Conservation (phyloP, 2,329 filamentous ascomycete species). For the Arthrobotrys sphaeroides region DNA sequence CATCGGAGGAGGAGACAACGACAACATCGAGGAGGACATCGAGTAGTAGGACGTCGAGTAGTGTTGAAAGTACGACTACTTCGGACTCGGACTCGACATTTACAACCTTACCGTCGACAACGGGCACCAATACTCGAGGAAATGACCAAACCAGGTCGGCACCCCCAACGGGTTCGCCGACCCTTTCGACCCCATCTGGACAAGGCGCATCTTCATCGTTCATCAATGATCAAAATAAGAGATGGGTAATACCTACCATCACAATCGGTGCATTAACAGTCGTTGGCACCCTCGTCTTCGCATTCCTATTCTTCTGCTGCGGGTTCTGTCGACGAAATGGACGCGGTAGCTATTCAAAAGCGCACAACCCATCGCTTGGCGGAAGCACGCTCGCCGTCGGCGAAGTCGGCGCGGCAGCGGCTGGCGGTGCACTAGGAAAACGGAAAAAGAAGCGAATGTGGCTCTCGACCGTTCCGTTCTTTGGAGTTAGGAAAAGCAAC, state of each 20-base stretch:
- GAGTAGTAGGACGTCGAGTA: neutral
- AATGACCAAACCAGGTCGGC: neutral
- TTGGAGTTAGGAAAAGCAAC: conserved; percentile 26
- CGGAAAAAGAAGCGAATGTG: conserved; percentile 40
- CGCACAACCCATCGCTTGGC: conserved; percentile 24
- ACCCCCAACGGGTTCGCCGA: conserved; percentile 7
- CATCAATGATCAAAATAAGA: conserved; percentile 38
- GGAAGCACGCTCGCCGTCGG: neutral
- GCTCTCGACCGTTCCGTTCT: conserved; percentile 45
- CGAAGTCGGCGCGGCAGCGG: neutral
- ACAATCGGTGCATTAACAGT: conserved; percentile 37
- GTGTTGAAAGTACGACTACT: conserved; percentile 11
- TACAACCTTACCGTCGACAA: conserved; percentile 16
- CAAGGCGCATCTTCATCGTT: conserved; percentile 31
- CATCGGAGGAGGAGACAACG: conserved; percentile 3
- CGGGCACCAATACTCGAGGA: neutral
- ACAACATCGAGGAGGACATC: conserved; percentile 6
- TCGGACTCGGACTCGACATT: conserved; percentile 31
- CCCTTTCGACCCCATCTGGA: neutral
- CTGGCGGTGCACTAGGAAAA: neutral
- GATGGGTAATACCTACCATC: conserved; percentile 49
- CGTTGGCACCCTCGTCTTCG: conserved; percentile 27
- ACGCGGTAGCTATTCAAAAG: conserved; percentile 22
- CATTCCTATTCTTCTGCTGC: conserved; percentile 41
- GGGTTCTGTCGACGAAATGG: conserved; percentile 31